phyloP scores from a whole-genome alignment of 768 basidiomycete species.

The Boletus sensibilis region DNA sequence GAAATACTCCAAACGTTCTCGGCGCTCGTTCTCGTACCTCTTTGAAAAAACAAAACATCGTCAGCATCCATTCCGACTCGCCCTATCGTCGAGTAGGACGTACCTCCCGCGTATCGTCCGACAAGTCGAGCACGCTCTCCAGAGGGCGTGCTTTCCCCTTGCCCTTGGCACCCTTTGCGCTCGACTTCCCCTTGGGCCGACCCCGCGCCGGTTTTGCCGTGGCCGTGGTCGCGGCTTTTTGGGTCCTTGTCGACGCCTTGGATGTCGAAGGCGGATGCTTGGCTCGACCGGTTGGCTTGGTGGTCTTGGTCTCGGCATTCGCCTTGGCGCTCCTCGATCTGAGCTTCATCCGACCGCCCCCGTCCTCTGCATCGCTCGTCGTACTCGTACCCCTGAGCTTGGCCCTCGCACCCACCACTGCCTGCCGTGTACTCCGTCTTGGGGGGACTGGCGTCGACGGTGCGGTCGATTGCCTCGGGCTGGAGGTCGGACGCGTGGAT shows the following conservation, averaged over 20 bases:
- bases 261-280: conserved; percentile 17
- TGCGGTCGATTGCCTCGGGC: conserved; percentile 10
- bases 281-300: not conserved
- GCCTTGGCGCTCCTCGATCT: conserved; percentile 15
- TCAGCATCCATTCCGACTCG: not conserved
- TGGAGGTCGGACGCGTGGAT: conserved; percentile 14
- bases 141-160: conserved; percentile 27
- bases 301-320: conserved; percentile 6
- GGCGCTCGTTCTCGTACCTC: conserved; percentile 47
- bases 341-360: conserved; percentile 14
- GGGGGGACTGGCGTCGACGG: conserved; percentile 20
- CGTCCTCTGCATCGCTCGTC: conserved; percentile 10
- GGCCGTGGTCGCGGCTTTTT: not conserved
- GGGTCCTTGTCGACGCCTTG: conserved; percentile 10
- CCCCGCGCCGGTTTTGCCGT: conserved; percentile 17
- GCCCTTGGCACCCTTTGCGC: conserved; percentile 20
- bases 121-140: conserved; percentile 28
- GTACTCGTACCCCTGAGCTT: conserved; percentile 2
- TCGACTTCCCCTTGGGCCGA: conserved; percentile 19
- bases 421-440: conserved; percentile 29
- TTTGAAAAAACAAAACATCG: conserved; percentile 7
- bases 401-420: conserved; percentile 19
- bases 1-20: conserved; percentile 54
- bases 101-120: conserved; percentile 33
- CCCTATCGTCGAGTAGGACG: not conserved